Evolutionary conservation across 2,329 filamentous ascomycete genomes (phyloP).

Genomic region (Talaromyces sp.): DNA sequence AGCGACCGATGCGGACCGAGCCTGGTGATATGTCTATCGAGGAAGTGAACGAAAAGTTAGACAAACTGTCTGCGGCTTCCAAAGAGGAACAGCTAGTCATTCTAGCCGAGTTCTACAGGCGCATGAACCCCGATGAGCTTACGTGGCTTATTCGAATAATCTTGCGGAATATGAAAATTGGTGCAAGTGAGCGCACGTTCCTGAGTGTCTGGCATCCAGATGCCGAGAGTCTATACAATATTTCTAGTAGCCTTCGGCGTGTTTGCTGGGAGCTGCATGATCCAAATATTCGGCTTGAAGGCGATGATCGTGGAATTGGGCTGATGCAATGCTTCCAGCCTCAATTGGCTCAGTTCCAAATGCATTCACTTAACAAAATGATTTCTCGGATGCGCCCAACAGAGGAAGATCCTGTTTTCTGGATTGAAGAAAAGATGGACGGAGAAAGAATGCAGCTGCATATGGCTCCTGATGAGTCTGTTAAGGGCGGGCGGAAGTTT

Average conservation of each 20-base stretch:
- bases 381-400: conserved; percentile 68
- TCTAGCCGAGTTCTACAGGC: conserved; percentile 79
- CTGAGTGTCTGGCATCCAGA: conserved; percentile 82
- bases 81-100: conserved; percentile 84
- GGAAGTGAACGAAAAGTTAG: conserved; percentile 84
- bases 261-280: conserved; percentile 95
- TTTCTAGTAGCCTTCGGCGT: conserved; percentile 83
- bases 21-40: conserved; percentile 81
- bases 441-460: conserved; percentile 97
- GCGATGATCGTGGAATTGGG: conserved; percentile 72
- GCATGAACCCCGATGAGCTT: conserved; percentile 91
- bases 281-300: conserved; percentile 70
- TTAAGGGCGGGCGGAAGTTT: conserved; percentile 73
- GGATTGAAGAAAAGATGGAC: conserved; percentile 98
- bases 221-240: conserved; percentile 77
- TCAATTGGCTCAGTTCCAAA: conserved; percentile 90
- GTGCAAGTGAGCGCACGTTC: conserved; percentile 85
- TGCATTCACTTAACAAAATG: conserved; percentile 79
- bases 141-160: conserved; percentile 95
- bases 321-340: conserved; percentile 97
- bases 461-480: conserved; percentile 71
- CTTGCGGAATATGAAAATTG: conserved; percentile 74
- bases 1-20: conserved; percentile 73
- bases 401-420: conserved; percentile 76
- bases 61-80: conserved; percentile 72